Evolutionary conservation across 352 stramenopile genomes (phyloP), one percentile per base, ranked within the genome.

Genomic region (Hyphochytrium catenoides): DNA sequence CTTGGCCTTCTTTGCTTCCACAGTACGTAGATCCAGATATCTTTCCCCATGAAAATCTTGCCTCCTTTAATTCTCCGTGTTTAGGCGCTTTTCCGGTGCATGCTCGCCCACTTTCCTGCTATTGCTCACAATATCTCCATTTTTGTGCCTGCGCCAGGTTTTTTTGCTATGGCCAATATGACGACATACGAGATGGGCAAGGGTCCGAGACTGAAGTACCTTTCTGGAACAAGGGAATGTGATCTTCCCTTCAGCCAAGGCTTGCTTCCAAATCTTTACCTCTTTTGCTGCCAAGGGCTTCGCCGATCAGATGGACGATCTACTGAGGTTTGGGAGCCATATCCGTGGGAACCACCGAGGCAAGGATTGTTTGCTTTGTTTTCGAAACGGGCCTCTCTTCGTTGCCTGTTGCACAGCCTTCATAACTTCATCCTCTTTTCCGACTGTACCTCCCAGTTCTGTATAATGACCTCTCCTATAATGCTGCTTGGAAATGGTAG

Each of bases 171-270:
- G 22, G 46, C 47, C 8, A 73, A 67, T 41, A 52, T 40, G 21
- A 83, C 71, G 3, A 78, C 64, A 3, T 74, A 73, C 44, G 71
- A 83, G 52, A 47, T 69, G 18, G 55, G 49, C 26, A 64, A 59
- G 28, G 53, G 49, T 21, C 21, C 49, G 3, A 39, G 65, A 6
- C 51, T 83, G 23, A 36, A 58, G 32, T 83, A 84, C 46, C 36
- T 83, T 26, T 43, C 25, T 14, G 58, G 57, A 17, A 69, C 70
- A 21, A 32, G 53, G 16, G 52, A 65, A 26, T 78, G 54, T 40
- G 68, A 79, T 39, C 50, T 82, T 21, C 66, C 64, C 3, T 78
- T 78, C 51, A 66, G 56, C 31, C 48, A 46, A 8, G 46, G 52
- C 20, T 23, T 46, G 17, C 40, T 47, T 8, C 29, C 22, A 1